These are phyloP conservation scores for Oxyria digyna DNA, from an alignment of 148 eudicot species.

Conservation along the genomic window DNA sequence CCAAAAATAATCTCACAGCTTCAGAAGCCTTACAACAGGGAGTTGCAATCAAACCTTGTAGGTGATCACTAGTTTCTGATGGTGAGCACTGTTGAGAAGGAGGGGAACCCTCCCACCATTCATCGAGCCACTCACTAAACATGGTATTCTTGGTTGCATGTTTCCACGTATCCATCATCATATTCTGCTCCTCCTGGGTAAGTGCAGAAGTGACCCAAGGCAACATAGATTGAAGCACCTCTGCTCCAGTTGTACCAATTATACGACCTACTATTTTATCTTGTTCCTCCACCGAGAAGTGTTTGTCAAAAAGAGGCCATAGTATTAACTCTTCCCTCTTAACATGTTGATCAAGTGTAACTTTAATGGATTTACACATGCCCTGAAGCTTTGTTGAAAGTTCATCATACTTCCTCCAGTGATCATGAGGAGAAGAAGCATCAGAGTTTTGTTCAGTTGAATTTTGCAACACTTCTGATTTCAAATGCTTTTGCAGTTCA, in stretches of 20 bases:
- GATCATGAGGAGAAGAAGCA: conserved; percentile 23
- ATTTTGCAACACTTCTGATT: conserved; percentile 17
- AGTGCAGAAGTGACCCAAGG: conserved; percentile 99
- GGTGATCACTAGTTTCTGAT: conserved; percentile 25
- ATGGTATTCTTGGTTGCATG: conserved; percentile 94
- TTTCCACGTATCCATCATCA: conserved; percentile 97
- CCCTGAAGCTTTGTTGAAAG: conserved; percentile 85
- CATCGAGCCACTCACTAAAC: conserved; percentile 97
- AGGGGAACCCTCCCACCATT: conserved; percentile 84
- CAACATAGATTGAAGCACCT: conserved; percentile 95
- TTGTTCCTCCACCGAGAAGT: conserved; percentile 90
- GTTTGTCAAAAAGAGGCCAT: conserved; percentile 89
- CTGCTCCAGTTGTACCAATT: conserved; percentile 98
- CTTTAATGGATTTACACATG: conserved; percentile 93
- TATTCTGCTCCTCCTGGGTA: conserved; percentile 92
- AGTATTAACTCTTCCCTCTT: conserved; percentile 89
- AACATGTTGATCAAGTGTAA: conserved; percentile 88
- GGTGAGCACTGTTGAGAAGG: conserved; percentile 42
- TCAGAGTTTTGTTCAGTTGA: conserved; percentile 13
- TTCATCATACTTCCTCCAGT: conserved; percentile 48
- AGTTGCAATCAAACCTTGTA: no score
- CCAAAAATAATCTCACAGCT: background rate
- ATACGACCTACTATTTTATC: conserved; percentile 91
- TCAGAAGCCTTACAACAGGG: background rate
- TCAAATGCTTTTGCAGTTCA: conserved; percentile 21